phyloP scores from a whole-genome alignment of 148 eudicot species.

The Vaccinium vitisidaea region DNA sequence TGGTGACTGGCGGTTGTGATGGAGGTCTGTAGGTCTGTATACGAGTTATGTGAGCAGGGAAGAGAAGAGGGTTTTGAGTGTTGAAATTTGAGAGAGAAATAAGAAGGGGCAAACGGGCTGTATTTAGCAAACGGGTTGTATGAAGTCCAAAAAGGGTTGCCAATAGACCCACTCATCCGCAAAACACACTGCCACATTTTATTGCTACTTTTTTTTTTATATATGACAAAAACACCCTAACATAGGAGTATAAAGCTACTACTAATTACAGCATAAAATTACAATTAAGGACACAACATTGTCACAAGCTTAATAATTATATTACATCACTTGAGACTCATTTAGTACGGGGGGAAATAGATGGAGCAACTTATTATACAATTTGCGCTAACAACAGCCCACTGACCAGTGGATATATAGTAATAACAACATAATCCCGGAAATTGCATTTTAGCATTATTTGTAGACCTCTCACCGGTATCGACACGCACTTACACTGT shows the following conservation, averaged over 20 bases:
- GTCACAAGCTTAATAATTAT: not conserved
- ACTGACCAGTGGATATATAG: not conserved
- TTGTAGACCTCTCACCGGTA: too few species aligned
- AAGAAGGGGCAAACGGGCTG: too few species aligned
- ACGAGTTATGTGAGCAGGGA: too few species aligned
- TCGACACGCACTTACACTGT: too few species aligned
- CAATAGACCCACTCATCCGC: not conserved
- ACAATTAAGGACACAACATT: not conserved
- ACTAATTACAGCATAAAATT: not conserved
- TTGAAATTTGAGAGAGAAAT: too few species aligned
- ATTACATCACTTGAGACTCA: not conserved
- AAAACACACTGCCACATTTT: not conserved
- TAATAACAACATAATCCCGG: too few species aligned
- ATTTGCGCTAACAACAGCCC: not conserved
- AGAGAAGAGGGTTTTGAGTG: too few species aligned
- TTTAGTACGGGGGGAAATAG: not conserved
- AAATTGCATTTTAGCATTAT: too few species aligned
- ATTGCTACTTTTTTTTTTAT: not conserved
- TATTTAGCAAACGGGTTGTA: too few species aligned
- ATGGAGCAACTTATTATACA: not conserved
- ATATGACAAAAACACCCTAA: not conserved
- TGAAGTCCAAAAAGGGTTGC: too few species aligned
- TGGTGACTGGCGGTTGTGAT: too few species aligned
- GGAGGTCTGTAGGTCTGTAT: too few species aligned
- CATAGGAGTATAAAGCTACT: not conserved